Evolutionary conservation across 2,329 filamentous ascomycete genomes (phyloP).

Genomic region (Sordariomycetes sp.): DNA sequence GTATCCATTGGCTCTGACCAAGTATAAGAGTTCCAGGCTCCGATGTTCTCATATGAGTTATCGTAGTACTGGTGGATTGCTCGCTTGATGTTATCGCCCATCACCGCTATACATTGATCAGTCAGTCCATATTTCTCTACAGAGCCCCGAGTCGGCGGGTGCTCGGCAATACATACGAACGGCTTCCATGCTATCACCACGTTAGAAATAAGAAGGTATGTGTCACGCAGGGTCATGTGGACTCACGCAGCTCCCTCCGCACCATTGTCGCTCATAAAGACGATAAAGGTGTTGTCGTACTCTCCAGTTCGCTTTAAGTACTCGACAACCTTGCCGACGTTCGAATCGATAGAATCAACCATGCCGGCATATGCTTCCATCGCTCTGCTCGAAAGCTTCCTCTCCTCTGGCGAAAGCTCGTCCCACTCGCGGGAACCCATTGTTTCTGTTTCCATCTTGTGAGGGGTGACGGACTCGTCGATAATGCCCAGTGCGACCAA

Average conservation of each 20-base stretch:
- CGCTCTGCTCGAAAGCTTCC: constrained; percentile 5
- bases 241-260: constrained; percentile 46
- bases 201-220: too few relatives aligned
- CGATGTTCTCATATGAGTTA: too few relatives aligned
- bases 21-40: too few relatives aligned
- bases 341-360: constrained; percentile 41
- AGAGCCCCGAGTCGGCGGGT: too few relatives aligned
- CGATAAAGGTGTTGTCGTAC: constrained; percentile 42
- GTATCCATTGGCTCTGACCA: too few relatives aligned
- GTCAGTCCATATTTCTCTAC: too few relatives aligned
- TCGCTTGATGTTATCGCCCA: too few relatives aligned
- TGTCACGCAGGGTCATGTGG: too few relatives aligned
- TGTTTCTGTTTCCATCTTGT: constrained; percentile 26
- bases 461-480: constrained; percentile 20
- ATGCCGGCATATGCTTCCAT: constrained; percentile 40
- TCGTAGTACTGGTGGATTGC: too few relatives aligned
- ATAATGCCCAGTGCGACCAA: constrained; percentile 50
- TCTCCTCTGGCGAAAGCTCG: constrained; percentile 28
- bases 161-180: too few relatives aligned
- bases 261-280: constrained; percentile 45
- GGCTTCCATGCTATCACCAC: too few relatives aligned
- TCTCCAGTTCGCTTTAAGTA: constrained; percentile 35
- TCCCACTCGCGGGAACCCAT: constrained; percentile 30
- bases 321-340: constrained; percentile 38
- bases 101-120: too few relatives aligned